Base-by-base conservation (phyloP, 2,329 filamentous ascomycete species). In the Aspergillus sp. region DNA sequence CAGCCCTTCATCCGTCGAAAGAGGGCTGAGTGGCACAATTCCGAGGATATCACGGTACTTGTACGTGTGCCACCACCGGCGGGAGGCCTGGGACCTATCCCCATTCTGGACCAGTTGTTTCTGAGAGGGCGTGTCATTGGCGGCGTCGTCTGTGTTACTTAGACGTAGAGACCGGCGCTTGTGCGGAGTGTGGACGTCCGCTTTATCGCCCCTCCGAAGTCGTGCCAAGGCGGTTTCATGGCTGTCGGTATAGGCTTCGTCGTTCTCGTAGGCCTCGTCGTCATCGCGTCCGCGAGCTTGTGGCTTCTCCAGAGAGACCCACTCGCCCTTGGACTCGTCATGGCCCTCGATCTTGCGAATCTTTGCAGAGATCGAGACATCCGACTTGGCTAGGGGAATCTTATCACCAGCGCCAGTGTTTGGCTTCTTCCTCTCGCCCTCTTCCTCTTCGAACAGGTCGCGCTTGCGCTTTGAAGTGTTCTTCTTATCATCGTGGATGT, bases 31-130 rank as follows among this genome's bases (percentile, higher is more conserved):
- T 16, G 82, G 79, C 17, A 85, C 79, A 42, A 88, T 80, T 4
- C 92, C 94, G 56, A 99, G 78, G 62, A 99, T 91, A n/a, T 92
- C 89, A 53, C 92, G 83, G 73, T 97, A 99, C 72, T 96, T 95
- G 79, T 88, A 91, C 4, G 92, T 96, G 68, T 87, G 84, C 90
- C 91, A 97, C 75, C 72, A 71, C 19, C 67, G 62, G 47, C 72
- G 65, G 44, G 62, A 48, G 23, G 63, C 49, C 14, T 66, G 59
- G 34, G 63, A 63, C 45, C 61, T 65, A 23, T 59, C 53, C 40
- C 59, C 60, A 29, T 53, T 41, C 34, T 60, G 58, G 21, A 59
- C 61, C 38, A 64, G 46, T 48, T 64, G 59, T 52, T 68, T 68
- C 45, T 59, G 48, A 14, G 56, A 42, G 17, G 58, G 55, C 19